A percentile compares a stretch with the other conserved stretches of the same genome.
Conservation (phyloP, 2,329 filamentous ascomycete species). For the Trichoderma asperellum region DNA sequence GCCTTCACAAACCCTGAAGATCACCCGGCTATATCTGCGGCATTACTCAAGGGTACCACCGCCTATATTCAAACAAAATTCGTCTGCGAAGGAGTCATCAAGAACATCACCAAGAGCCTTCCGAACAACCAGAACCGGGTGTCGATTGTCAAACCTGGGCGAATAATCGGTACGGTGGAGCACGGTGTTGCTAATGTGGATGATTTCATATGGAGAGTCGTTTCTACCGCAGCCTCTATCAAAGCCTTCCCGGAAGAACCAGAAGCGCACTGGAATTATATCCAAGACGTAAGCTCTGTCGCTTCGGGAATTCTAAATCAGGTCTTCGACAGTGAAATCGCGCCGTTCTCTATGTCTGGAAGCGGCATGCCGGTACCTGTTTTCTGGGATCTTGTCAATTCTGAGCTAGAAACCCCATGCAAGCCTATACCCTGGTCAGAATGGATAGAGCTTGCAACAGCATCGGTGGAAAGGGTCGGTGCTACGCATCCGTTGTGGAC, state of each 20-base stretch:
- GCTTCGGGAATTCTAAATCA: constrained; percentile 29
- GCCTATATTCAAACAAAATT: constrained; percentile 36
- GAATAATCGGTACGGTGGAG: constrained; percentile 32
- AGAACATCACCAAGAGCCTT: constrained; percentile 3
- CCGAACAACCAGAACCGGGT: constrained; percentile 25
- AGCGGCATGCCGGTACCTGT: constrained; percentile 30
- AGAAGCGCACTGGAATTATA: constrained; percentile 30
- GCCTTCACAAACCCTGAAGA: neutral
- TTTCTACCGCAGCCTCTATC: constrained; percentile 29
- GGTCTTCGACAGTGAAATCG: neutral
- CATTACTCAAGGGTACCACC: neutral
- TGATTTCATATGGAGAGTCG: constrained; percentile 35
- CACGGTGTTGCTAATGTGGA: constrained; percentile 34
- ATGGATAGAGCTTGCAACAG: constrained; percentile 29
- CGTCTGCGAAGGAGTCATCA: constrained; percentile 33
- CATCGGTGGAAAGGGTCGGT: constrained; percentile 25
- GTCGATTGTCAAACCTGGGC: constrained; percentile 33
- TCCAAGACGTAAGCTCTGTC: constrained; percentile 31
- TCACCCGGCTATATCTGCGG: neutral
- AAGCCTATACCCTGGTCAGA: constrained; percentile 28
- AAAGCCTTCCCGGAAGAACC: constrained; percentile 25
- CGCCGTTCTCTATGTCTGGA: constrained; percentile 27
- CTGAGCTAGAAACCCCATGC: constrained; percentile 29
- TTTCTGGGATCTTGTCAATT: constrained; percentile 33
- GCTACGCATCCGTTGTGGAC: constrained; percentile 35